Evolutionary conservation across 1,139 yeast genomes (phyloP), one percentile per base, ranked within the genome.

Genomic region (Zhuliangozyma parablackwelliae): DNA sequence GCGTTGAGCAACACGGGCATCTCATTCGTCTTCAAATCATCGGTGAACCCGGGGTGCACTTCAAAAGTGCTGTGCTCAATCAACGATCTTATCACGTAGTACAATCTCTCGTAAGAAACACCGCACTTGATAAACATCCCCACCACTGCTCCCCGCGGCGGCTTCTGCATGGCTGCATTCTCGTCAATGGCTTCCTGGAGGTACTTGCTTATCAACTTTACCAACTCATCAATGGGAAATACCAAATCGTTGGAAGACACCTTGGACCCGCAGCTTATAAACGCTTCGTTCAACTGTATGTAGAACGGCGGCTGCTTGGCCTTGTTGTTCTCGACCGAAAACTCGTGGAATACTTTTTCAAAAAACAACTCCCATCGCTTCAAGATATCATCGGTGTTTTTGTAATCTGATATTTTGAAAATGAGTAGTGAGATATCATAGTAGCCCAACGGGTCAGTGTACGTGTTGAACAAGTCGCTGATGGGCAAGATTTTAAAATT

Each of bases 371-470:
- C 78, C 89, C 92, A 84, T 57, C 86, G 77, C 44, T 78, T 75
- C 45, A 80, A 60, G 30, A 84, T 80, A 51, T 82, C 90, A 49
- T 82, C 90, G 10, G 78, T 69, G 50, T 82, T 81, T 56, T 85
- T 76, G 53, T 81, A 80, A 54, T 92, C 97, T 1, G 97, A 82
- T 7, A 84, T 75, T 53, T 85, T 85, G 67, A 86, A 88, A 21
- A 89, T 81, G 31, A 78, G 64, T 42, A 90, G 68, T 44, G 95
- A 85, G 36, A 90, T 69, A 49, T 87, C 96, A 56, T 82, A 82
- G 56, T 90, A 92, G 5, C 92, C 92, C 46, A 90, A 65, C 10
- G 96, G 96, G 50, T 85, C 92, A 10, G 96, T 88, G 59, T 75
- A 92, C 42, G 79, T 82, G 60, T 92, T 92, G 67, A 82, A 92